A percentile compares a stretch with the other conserved stretches of the same genome.
Conservation (phyloP, 139 green algal species). For the Desmodesmus armatus region DNA sequence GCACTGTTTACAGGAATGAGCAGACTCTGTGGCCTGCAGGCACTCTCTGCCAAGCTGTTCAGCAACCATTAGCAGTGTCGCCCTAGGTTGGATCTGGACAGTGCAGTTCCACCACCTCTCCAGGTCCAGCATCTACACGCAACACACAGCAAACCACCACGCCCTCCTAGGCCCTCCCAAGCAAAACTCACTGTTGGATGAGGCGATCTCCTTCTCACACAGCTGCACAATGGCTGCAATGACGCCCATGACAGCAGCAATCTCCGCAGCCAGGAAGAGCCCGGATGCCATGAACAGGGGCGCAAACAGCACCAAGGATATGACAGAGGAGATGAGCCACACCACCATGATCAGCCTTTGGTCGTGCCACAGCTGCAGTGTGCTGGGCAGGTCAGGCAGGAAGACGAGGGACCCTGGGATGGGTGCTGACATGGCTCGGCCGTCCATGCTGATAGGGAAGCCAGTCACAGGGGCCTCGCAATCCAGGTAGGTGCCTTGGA, state of each 20-base stretch:
- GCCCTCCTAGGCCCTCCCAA: background rate
- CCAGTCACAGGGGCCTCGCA: too few relatives aligned
- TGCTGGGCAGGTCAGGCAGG: constrained; percentile 17
- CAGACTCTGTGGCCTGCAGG: too few relatives aligned
- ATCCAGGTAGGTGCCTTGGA: too few relatives aligned
- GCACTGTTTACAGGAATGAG: background rate
- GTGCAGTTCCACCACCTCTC: background rate
- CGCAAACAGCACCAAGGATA: constrained; percentile 15
- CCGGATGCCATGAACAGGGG: constrained; percentile 19
- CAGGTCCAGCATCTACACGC: background rate
- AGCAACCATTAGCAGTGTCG: background rate
- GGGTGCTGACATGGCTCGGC: too few relatives aligned
- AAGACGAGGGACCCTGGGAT: background rate
- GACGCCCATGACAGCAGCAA: constrained; percentile 18
- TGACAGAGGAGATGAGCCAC: constrained; percentile 1
- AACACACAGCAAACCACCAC: background rate
- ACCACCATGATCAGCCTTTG: constrained; percentile 20
- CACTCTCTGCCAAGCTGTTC: background rate
- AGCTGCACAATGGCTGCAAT: background rate
- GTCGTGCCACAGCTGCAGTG: constrained; percentile 16
- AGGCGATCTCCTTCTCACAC: background rate
- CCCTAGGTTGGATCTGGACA: background rate
- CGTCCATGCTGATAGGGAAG: too few relatives aligned
- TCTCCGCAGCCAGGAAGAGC: constrained; percentile 27
- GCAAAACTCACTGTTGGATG: constrained; percentile 7